Percentiles rank a stretch among this genome's conserved stretches.
phyloP scores from a whole-genome alignment of 2,329 filamentous ascomycete species.

The Aspergillus glaucus region DNA sequence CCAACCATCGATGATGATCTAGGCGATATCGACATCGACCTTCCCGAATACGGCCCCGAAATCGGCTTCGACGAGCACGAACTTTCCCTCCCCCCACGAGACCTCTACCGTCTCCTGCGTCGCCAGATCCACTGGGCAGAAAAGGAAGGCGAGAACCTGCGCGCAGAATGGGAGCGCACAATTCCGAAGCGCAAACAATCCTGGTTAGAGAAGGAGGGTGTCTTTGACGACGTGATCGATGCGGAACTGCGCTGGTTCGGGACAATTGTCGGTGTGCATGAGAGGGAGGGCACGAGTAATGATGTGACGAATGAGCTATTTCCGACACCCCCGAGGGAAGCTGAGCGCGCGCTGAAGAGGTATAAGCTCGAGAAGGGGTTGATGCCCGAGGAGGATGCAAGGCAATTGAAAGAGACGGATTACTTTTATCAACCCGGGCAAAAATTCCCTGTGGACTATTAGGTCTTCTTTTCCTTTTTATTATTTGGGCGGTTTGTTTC shows the following conservation, averaged over 20 bases:
- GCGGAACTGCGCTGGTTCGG: conserved; percentile 35
- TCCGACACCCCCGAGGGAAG: conserved; percentile 8
- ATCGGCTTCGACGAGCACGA: conserved; percentile 41
- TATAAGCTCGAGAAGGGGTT: no score
- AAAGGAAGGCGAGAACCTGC: conserved; percentile 35
- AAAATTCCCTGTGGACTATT: no score
- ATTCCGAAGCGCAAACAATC: conserved; percentile 31
- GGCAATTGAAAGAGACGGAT: no score
- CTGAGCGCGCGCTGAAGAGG: not conserved
- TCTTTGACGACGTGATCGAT: conserved; percentile 40
- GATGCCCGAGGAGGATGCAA: no score
- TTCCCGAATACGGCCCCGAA: conserved; percentile 35
- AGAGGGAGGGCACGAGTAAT: conserved; percentile 5
- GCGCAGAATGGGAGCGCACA: conserved; percentile 34
- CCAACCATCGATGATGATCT: conserved; percentile 29
- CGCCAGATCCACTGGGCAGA: conserved; percentile 45
- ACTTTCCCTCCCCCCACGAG: conserved; percentile 33
- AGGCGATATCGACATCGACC: conserved; percentile 17
- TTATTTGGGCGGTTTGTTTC: no score
- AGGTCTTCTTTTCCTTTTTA: no score
- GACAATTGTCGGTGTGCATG: conserved; percentile 13
- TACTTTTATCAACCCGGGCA: no score
- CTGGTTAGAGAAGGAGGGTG: conserved; percentile 38
- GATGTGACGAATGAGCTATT: not conserved
- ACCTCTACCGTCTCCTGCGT: conserved; percentile 41